A percentile compares a stretch with the other conserved stretches of the same genome.
Conservation (phyloP, 2,329 filamentous ascomycete species). For the Colletotrichum sp. region DNA sequence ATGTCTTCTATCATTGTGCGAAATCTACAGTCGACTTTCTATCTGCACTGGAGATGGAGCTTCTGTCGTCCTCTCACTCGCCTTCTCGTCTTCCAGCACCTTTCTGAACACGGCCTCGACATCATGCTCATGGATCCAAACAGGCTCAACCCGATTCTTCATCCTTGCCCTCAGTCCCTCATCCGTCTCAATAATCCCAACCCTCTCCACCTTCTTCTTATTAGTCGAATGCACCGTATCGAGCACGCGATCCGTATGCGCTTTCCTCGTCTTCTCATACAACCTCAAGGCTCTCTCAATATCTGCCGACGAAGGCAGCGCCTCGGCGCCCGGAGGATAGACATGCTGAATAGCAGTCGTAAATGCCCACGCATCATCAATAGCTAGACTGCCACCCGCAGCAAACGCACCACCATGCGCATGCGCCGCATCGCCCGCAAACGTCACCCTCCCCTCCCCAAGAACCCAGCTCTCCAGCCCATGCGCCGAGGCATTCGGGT, state of each 20-base stretch:
- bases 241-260: constrained; percentile 42
- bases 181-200: constrained; percentile 36
- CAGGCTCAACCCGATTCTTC: constrained; percentile 37
- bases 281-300: constrained; percentile 36
- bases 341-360: constrained; percentile 41
- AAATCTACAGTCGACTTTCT: constrained; percentile 1
- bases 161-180: constrained; percentile 39
- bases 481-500: constrained; percentile 46
- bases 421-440: constrained; percentile 45
- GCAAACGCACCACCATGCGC: constrained; percentile 47
- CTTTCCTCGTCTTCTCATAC: constrained; percentile 47
- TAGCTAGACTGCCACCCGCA: constrained; percentile 42
- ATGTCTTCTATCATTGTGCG: neutral
- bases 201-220: constrained; percentile 27
- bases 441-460: constrained; percentile 35
- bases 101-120: constrained; percentile 40
- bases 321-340: constrained; percentile 24
- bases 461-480: constrained; percentile 47
- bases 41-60: neutral
- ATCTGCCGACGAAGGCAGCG: constrained; percentile 15
- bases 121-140: constrained; percentile 53
- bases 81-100: neutral
- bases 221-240: constrained; percentile 37
- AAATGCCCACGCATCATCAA: constrained; percentile 48
- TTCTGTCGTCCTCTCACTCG: neutral